Percentiles rank a stretch among this genome's conserved stretches.
phyloP scores from a whole-genome alignment of 148 eudicot genomes.

The Arbutus unedo region DNA sequence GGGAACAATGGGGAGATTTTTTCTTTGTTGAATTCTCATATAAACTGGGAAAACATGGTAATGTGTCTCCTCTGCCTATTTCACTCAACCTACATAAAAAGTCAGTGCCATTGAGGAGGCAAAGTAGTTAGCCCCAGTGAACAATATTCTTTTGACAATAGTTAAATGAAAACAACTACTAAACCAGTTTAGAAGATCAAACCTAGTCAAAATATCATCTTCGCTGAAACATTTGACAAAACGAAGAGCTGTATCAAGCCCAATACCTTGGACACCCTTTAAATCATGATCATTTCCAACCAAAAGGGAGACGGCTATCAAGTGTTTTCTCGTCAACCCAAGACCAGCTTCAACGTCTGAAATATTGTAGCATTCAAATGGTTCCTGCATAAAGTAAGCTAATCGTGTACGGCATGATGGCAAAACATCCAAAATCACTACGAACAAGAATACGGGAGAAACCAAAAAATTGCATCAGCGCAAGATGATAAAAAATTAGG shows the following conservation, averaged over 20 bases:
- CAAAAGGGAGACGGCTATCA: conserved; percentile 81
- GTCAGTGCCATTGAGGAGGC: conserved; percentile 5
- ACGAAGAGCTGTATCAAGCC: conserved; percentile 81
- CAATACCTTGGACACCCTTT: conserved; percentile 82
- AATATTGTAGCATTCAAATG: conserved; percentile 81
- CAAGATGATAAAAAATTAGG: not conserved
- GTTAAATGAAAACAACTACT: conserved; percentile 7
- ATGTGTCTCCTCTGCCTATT: conserved; percentile 47
- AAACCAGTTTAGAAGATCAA: conserved; percentile 22
- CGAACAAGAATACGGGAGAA: conserved; percentile 4
- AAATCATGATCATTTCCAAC: conserved; percentile 87
- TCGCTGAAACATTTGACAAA: conserved; percentile 70
- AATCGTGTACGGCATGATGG: conserved; percentile 16
- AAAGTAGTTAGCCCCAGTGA: conserved; percentile 1
- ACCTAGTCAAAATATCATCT: conserved; percentile 80
- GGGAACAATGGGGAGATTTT: conserved; percentile 71
- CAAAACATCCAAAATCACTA: conserved; percentile 6
- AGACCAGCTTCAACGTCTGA: conserved; percentile 75
- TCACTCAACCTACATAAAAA: conserved; percentile 57
- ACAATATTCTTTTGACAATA: conserved; percentile 2
- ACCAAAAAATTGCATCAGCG: not conserved
- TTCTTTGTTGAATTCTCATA: conserved; percentile 31
- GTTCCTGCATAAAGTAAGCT: conserved; percentile 51
- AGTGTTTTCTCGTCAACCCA: conserved; percentile 83
- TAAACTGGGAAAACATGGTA: conserved; percentile 24